Evolutionary conservation across 2,329 filamentous ascomycete genomes (phyloP), one percentile per base, ranked within the genome.

Genomic region (Fusarium sp.): DNA sequence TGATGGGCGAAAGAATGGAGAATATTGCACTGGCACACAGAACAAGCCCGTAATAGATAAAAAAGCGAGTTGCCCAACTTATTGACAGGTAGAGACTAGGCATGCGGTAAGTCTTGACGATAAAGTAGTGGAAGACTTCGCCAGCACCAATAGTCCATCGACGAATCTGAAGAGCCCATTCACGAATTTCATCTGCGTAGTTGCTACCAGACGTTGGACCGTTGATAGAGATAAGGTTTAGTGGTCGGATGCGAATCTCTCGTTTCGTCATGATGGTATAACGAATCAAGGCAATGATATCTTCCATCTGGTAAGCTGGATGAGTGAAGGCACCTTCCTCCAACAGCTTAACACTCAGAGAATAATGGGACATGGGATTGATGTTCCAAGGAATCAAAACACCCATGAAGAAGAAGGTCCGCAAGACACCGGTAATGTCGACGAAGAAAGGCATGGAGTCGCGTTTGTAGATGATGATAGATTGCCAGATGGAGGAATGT

Each of bases 321-420:
- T 69, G 67, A 4, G 65, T 69, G 16, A 69, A 69, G 6, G 67
- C 65, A 3, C 67, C 67, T 13, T 69, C 67, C 6, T 69, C 56
- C 4, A 69, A 32, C 14, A 69, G 11, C 27, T 69, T 69, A 52
- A 69, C 56, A 10, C 67, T 69, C 1, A 69, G 52, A 24, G 67
- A 69, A 29, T 69, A 70, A 16, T 70, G 67, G 0, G 67, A 70
- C 67, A 70, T 70, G 27, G 67, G 67, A 6, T 70, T 70, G 32
- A 70, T 70, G 29, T 70, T 70, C 67, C 67, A 70, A 1, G 71
- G 71, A 16, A 74, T 74, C 37, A 74, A 46, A 41, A 74, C 53
- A 13, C 71, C 71, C 71, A 74, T 74, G 27, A 74, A 74, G 69
- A 74, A 74, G 40, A 74, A 74, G 10, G 71, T 74, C 14, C 71